Evolutionary conservation across 2,329 filamentous ascomycete genomes (phyloP).

Genomic region (Aspergillus sp.): DNA sequence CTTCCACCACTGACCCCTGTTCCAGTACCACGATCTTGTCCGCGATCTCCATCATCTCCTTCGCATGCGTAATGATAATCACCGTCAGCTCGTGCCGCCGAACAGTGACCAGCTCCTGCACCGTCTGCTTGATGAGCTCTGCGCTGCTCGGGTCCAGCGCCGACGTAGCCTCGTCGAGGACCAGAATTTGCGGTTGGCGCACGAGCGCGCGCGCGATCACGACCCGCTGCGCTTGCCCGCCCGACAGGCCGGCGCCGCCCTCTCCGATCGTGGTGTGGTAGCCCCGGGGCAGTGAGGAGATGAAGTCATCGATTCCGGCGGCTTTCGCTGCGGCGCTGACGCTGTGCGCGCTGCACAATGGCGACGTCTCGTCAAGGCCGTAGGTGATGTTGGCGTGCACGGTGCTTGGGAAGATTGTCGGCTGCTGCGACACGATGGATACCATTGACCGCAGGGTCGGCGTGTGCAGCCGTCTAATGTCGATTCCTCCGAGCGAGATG

Average conservation of each 20-base stretch:
- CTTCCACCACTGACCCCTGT: slow-evolving; percentile 56
- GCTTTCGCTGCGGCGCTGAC: slow-evolving; percentile 50
- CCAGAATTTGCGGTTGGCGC: slow-evolving; percentile 59
- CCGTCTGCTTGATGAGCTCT: slow-evolving; percentile 52
- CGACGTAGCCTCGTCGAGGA: slow-evolving; percentile 81
- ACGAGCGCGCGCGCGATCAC: slow-evolving; percentile 72
- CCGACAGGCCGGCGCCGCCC: slow-evolving; percentile 62
- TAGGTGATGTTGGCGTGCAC: slow-evolving; percentile 58
- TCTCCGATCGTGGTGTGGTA: slow-evolving; percentile 69
- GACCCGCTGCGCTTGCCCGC: slow-evolving; percentile 74
- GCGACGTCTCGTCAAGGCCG: slow-evolving; percentile 52
- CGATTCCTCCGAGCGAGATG: slow-evolving; percentile 45
- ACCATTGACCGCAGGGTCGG: slow-evolving; percentile 51
- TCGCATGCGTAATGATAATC: slow-evolving; percentile 70
- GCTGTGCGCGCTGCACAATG: slow-evolving; percentile 37
- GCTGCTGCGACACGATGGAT: slow-evolving; percentile 51
- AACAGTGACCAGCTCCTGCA: slow-evolving; percentile 44
- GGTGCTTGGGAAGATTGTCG: slow-evolving; percentile 49
- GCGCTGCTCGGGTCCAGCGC: slow-evolving; percentile 65
- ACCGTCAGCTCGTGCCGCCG: slow-evolving; percentile 53
- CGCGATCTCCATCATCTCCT: slow-evolving; percentile 77
- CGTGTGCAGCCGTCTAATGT: slow-evolving; percentile 53
- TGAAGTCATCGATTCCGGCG: slow-evolving; percentile 63
- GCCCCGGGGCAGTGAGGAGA: slow-evolving; percentile 58
- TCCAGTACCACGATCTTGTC: slow-evolving; percentile 64